These are phyloP conservation scores for Gorgonomyces haynaldii DNA, from an alignment of 192 early-diverging fungal genomes.

Conservation along the genomic window DNA sequence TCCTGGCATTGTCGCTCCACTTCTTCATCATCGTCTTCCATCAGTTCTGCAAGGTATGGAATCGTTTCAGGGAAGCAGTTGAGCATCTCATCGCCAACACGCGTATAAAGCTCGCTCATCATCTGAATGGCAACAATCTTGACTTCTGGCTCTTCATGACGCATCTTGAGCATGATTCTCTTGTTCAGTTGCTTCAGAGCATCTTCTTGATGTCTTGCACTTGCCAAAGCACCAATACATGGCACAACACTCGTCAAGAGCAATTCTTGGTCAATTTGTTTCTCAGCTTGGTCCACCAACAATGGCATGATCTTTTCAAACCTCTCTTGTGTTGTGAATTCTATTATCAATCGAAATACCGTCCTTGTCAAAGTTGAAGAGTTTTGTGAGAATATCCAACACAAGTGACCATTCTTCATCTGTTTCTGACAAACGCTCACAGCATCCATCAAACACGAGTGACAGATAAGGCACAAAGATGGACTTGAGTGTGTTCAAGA, in stretches of 20 bases:
- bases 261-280: constrained; percentile 30
- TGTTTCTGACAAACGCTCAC: constrained; percentile 29
- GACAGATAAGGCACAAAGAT: constrained; percentile 71
- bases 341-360: constrained; percentile 20
- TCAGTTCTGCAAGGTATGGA: constrained; percentile 83
- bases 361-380: constrained; percentile 24
- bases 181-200: constrained; percentile 85
- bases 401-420: constrained; percentile 54
- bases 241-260: constrained; percentile 60
- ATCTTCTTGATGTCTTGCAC: constrained; percentile 61
- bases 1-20: constrained; percentile 75
- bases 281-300: constrained; percentile 62
- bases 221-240: constrained; percentile 67
- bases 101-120: constrained; percentile 70
- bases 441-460: constrained; percentile 59
- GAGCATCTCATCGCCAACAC: constrained; percentile 88
- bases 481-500: constrained; percentile 35
- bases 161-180: constrained; percentile 61
- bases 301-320: constrained; percentile 66
- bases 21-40: constrained; percentile 81
- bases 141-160: constrained; percentile 49
- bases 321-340: constrained; percentile 57
- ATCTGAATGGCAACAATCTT: constrained; percentile 59
- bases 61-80: constrained; percentile 88
- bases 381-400: constrained; percentile 53